Evolutionary conservation across 768 basidiomycete species (phyloP), one percentile per base, ranked within the genome.

Genomic region (Trametes cubensis): DNA sequence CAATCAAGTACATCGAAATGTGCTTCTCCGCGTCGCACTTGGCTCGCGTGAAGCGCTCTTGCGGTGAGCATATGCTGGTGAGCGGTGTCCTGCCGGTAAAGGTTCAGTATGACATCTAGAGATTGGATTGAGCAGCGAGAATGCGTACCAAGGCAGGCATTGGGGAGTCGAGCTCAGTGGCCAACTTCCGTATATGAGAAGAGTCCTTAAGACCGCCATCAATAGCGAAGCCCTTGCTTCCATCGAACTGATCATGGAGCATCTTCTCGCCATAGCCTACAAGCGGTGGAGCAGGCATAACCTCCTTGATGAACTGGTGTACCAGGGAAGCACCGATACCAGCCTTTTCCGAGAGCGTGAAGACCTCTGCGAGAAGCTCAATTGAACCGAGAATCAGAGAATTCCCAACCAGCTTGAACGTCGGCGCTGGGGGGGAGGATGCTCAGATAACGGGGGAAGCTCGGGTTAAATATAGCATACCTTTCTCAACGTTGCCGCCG

Each of bases 121-220:
- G 18, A 5, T 15, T 1, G 48, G 4, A 18, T 14, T 23, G 14
- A 13, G 6, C 6, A 45, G 28, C 45, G 34, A 34, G 10, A 6
- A 11, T 34, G 34, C 67, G 6, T 60, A 72, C 71, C 21, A 89
- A 77, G 18, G 77, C 76, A 8, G 90, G 90, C 87, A 90, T 87
- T 0, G 89, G 88, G 13, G 83, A 79, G 65, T 88, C 83, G 60
- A 83, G 77, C 60, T 87, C 83, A 8, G 85, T 80, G 0, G 86
- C 84, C 11, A 95, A 79, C 51, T 80, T 82, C 58, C 89, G 87
- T 55, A 94, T 86, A 71, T 89, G 88, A 81, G 82, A 74, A 0
- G 91, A 88, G 69, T 95, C 94, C 69, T 94, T 94, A 69, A 96
- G 85, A 18, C 92, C 94, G n/a, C 90, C 90, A 48, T 91, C 87